Evolutionary conservation across 1,284 basidiomycete species (phyloP), one percentile per base, ranked within the genome.

Genomic region (Tilletia horrida): DNA sequence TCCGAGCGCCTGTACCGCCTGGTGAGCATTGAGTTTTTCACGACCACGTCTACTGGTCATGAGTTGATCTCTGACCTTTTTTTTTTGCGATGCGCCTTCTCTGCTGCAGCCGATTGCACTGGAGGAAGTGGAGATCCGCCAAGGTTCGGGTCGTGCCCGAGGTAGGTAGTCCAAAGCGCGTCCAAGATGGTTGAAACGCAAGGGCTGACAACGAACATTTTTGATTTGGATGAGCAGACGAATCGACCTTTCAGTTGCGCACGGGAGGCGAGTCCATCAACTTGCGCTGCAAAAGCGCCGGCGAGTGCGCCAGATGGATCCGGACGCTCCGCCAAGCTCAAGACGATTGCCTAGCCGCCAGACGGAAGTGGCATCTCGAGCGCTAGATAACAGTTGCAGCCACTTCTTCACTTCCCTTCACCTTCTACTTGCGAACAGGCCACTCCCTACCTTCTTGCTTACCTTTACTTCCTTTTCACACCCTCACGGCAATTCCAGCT

Each of bases 1-100:
- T 31, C 55, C 16, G 55, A 59, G 13, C 27, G 55, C 21, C 61
- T 62, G 21, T 62, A 62, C 43, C 61, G 61, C 8, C 21, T 62
- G 61, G 61, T 62, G 61, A 62, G 61, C 23, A 18, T n/a, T 23
- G 8, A 25, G 23, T 16, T 48, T 48, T 23, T n/a, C n/a, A n/a
- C n/a, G n/a, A n/a, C n/a, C n/a, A n/a, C n/a, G n/a, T n/a, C n/a
- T n/a, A n/a, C n/a, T n/a, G n/a, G n/a, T n/a, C n/a, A n/a, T n/a
- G n/a, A n/a, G n/a, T n/a, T n/a, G n/a, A n/a, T n/a, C n/a, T n/a
- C 35, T 40, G 35, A 40, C 35, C 35, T 11, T 11, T 40, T 40
- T n/a, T 11, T 40, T 4, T 11, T 4, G 35, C 35, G 11, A 40
- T 40, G 35, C 52, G 21, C 9, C 23, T 3, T 57, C 18, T 25